These are phyloP conservation scores for Pythium coloratum DNA, from an alignment of 352 stramenopile species.

Conservation along the genomic window DNA sequence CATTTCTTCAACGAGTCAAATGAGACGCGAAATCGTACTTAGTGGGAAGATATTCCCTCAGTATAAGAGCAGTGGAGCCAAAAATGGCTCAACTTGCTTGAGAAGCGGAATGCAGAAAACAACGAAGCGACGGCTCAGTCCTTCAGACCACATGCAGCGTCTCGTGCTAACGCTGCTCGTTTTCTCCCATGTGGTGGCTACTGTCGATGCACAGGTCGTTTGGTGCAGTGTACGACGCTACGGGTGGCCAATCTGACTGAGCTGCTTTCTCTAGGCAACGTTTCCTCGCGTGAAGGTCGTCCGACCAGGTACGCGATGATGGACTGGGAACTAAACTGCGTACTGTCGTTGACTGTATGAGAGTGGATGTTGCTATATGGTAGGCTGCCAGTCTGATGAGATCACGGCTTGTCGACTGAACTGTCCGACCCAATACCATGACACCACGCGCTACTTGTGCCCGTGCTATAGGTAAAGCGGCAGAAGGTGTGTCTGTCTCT, in stretches of 20 bases:
- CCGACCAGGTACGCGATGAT: not conserved
- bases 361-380: not conserved
- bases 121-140: not conserved
- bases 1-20: conserved; percentile 40
- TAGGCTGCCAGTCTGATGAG: conserved; percentile 48
- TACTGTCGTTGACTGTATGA: not conserved
- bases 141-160: not conserved
- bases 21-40: not conserved
- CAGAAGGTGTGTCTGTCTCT: too few relatives aligned
- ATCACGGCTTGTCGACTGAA: conserved; percentile 51
- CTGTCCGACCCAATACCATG: conserved; percentile 60
- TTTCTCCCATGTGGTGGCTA: not conserved
- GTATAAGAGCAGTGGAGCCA: not conserved
- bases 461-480: conserved; percentile 64
- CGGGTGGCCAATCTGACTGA: not conserved
- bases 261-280: conserved; percentile 5
- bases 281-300: conserved; percentile 13
- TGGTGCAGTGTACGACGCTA: not conserved
- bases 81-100: not conserved
- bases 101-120: not conserved
- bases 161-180: not conserved
- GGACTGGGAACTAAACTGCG: not conserved
- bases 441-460: conserved; percentile 52
- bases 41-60: not conserved
- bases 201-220: conserved; percentile 4